Evolutionary conservation across 2,329 filamentous ascomycete species (phyloP).

Genomic region (Taxawa tesnikishii): DNA sequence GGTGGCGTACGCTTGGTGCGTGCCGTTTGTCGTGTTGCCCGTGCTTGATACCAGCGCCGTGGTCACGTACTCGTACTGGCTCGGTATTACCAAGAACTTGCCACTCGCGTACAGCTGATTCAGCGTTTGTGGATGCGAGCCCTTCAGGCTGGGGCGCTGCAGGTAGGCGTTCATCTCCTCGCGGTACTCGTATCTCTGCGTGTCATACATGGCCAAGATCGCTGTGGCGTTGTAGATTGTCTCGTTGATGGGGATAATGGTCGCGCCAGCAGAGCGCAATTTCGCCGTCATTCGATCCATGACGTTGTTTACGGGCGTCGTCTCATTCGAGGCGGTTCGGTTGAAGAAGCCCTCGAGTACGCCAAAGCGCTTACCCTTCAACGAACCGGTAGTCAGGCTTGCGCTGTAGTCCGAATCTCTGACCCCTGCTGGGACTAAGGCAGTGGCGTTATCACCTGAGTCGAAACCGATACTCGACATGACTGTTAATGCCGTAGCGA

Average conservation of each 20-base stretch:
- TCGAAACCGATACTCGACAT: slow-evolving; percentile 40
- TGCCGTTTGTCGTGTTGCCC: slow-evolving; percentile 23
- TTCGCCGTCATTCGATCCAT: slow-evolving; percentile 37
- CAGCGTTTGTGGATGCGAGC: slow-evolving; percentile 33
- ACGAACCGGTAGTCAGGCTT: slow-evolving; percentile 20
- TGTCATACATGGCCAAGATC: slow-evolving; percentile 39
- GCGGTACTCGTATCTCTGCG: slow-evolving; percentile 49
- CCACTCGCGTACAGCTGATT: slow-evolving; percentile 34
- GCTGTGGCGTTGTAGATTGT: slow-evolving; percentile 38
- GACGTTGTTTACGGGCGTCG: slow-evolving; percentile 42
- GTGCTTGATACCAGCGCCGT: slow-evolving; percentile 41
- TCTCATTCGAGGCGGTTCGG: slow-evolving; percentile 38
- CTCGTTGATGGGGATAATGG: slow-evolving; percentile 38
- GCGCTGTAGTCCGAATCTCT: slow-evolving; percentile 35
- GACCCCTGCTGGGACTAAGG: slow-evolving; percentile 29
- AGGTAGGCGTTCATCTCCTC: slow-evolving; percentile 46
- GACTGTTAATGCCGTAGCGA: slow-evolving; percentile 18
- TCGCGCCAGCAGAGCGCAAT: slow-evolving; percentile 35
- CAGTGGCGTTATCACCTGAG: slow-evolving; percentile 39
- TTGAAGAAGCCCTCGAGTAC: slow-evolving; percentile 48
- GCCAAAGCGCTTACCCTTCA: slow-evolving; percentile 34
- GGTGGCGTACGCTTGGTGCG: slow-evolving; percentile 26
- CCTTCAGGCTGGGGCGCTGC: slow-evolving; percentile 26
- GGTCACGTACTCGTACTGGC: slow-evolving; percentile 44
- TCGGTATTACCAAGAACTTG: slow-evolving; percentile 48